These are phyloP conservation scores for Moringa oleifera DNA, from an alignment of 345 rosid species.

Conservation along the genomic window DNA sequence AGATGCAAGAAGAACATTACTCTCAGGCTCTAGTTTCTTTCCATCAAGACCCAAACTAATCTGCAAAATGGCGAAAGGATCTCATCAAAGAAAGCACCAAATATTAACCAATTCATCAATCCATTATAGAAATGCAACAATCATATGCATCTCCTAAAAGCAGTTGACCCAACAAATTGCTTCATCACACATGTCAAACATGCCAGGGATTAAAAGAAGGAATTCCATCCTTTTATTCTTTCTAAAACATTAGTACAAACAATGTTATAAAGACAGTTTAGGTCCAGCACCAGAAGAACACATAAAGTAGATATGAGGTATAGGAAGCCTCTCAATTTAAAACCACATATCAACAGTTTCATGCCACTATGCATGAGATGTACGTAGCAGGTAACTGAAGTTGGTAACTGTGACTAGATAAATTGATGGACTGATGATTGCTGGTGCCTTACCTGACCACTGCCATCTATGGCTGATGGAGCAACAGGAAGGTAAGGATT, in stretches of 20 bases:
- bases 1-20: conserved; percentile 98
- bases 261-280: no score
- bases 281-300: no score
- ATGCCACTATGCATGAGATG: not conserved
- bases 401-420: not conserved
- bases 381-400: not conserved
- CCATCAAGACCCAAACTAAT: conserved; percentile 78
- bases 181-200: no score
- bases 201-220: no score
- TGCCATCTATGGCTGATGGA: conserved; percentile 92
- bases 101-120: not conserved
- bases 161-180: conserved; percentile 2
- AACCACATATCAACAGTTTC: no score
- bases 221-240: no score
- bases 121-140: not conserved
- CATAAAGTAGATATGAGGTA: no score
- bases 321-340: no score
- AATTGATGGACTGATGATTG: no score
- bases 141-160: not conserved
- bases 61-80: conserved; percentile 31
- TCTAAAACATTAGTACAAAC: no score
- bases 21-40: conserved; percentile 91
- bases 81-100: not conserved
- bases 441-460: conserved; percentile 47
- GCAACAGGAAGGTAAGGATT: conserved; percentile 96